Base-by-base conservation (phyloP, 2,329 filamentous ascomycete species). In the Pseudogymnoascus sp. region DNA sequence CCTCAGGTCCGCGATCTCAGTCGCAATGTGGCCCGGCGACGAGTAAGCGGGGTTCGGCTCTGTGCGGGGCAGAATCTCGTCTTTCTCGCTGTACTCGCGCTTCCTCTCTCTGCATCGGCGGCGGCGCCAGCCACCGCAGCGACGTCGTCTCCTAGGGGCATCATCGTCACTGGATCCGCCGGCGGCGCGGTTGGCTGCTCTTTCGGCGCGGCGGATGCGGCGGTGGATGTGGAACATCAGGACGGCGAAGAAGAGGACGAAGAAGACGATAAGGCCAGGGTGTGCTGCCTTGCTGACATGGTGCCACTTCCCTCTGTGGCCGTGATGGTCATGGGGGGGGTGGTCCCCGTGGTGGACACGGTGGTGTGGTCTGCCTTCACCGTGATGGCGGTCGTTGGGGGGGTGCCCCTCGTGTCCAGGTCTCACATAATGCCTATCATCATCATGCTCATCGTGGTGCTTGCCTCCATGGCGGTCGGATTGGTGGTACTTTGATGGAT, bases 1-100 rank as follows among this genome's bases (percentile, higher is more conserved):
- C 11, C 50, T 56, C 29, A 56, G 50, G 11, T 56, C 50, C 11
- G 50, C 29, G 6, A 56, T 56, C 17, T 56, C 50, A 2, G 50
- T 56, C 10, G 50, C 50, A 15, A 56, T 56, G 7, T 56, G 50
- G 50, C 50, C 19, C 1, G 50, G 50, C 3, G 50, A 33, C 13
- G 50, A 35, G 50, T 56, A 56, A 1, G 29, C 29, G 11, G 50
- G 50, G 11, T 56, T 33, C 2, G 50, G n/a, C 29, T 56, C 29
- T 7, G 50, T 33, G 50, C n/a, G 29, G 29, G 50, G 50, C 1
- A 56, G 29, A 10, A 35, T 9, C 29, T 56, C 50, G 6, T 56
- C 50, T 10, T 56, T 56, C 50, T 56, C 50, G 29, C 29, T 56
- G 29, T 56, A 56, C 50, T 56, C 50, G 11, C 50, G 50, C 50